phyloP scores from a whole-genome alignment of 768 basidiomycete genomes.

The Tylopilus sp. region DNA sequence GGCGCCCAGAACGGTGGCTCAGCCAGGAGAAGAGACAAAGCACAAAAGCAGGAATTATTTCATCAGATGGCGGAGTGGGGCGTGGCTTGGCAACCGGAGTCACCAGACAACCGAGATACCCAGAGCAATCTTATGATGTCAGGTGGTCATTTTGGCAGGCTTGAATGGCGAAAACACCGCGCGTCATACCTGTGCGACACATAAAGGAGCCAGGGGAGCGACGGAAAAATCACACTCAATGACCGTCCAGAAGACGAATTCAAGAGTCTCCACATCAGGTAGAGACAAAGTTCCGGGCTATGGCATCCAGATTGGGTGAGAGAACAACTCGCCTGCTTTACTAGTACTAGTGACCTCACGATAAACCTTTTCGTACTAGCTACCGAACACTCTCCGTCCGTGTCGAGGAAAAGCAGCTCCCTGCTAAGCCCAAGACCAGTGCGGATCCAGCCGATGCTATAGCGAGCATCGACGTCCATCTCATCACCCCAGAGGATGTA shows the following conservation, averaged over 20 bases:
- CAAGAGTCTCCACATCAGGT: conserved; percentile 14
- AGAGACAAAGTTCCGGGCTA: conserved; percentile 15
- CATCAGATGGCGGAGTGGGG: too few relatives aligned
- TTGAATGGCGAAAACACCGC: conserved; percentile 24
- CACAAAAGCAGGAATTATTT: too few relatives aligned
- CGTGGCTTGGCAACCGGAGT: too few relatives aligned
- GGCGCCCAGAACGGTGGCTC: too few relatives aligned
- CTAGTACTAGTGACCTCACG: not conserved
- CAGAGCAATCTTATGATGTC: too few relatives aligned
- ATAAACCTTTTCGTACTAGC: conserved; percentile 11
- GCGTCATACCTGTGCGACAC: not conserved
- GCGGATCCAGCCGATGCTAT: conserved; percentile 36
- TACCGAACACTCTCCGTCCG: conserved; percentile 44
- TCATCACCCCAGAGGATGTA: conserved; percentile 39
- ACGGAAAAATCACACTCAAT: not conserved
- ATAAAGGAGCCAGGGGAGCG: conserved; percentile 3
- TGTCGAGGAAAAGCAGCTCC: conserved; percentile 30
- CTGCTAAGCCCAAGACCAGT: conserved; percentile 12
- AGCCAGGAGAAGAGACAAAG: too few relatives aligned
- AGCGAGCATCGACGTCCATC: conserved; percentile 47
- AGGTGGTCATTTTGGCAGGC: too few relatives aligned
- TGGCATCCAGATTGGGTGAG: conserved; percentile 30
- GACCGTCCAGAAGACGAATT: conserved; percentile 18
- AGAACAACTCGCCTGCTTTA: not conserved
- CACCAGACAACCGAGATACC: too few relatives aligned